Percentiles rank a stretch among this genome's conserved stretches.
phyloP scores from a whole-genome alignment of 176 grass and related monocot species.

The Zea luxurians region DNA sequence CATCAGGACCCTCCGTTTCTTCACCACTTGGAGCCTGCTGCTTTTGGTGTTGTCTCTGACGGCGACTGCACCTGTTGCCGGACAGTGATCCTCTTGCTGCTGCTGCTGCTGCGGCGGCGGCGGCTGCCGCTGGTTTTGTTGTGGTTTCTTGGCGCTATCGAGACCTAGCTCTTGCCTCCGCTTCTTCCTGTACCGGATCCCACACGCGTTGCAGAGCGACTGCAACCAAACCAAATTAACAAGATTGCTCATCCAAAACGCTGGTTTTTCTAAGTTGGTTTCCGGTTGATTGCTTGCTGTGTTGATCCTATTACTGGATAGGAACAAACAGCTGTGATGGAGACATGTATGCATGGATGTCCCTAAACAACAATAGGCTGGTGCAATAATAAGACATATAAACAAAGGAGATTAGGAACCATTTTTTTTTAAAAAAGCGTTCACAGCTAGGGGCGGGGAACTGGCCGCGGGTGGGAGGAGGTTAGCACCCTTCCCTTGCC shows the following conservation, averaged over 20 bases:
- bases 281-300: background rate
- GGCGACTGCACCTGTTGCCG: background rate
- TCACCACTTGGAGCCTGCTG: slow-evolving; percentile 50
- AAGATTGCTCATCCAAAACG: background rate
- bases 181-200: slow-evolving; percentile 94
- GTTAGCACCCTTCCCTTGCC: slow-evolving; percentile 41
- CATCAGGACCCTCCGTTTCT: slow-evolving; percentile 67
- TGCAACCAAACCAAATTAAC: slow-evolving; percentile 5
- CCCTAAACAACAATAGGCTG: slow-evolving; percentile 27
- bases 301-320: background rate
- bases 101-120: background rate
- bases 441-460: background rate
- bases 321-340: slow-evolving; percentile 8
- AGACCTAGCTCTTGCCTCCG: slow-evolving; percentile 59
- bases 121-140: background rate
- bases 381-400: background rate
- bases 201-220: slow-evolving; percentile 93
- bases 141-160: slow-evolving; percentile 30
- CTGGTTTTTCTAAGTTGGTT: too few species aligned
- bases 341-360: slow-evolving; percentile 37
- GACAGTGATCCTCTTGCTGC: background rate
- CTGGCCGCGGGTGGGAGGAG: slow-evolving; percentile 1
- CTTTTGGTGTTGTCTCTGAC: slow-evolving; percentile 33
- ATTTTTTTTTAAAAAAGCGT: slow-evolving; percentile 21
- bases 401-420: slow-evolving; percentile 21